phyloP scores from a whole-genome alignment of 1,284 basidiomycete genomes.

The Sanghuangporus baumii region DNA sequence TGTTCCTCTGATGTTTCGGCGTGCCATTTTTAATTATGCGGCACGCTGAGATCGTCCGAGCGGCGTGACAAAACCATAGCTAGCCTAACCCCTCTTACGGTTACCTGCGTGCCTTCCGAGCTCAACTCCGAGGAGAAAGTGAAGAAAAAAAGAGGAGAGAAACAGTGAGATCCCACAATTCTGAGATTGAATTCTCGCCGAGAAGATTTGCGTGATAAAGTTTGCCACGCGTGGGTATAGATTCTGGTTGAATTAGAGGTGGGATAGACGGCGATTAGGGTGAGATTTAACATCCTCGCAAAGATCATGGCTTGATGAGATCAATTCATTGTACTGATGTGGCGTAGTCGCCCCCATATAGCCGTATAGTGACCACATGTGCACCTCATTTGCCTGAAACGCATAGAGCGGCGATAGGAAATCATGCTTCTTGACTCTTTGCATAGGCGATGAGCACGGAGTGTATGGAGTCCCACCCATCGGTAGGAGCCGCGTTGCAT shows the following conservation, averaged over 20 bases:
- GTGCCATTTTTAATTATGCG: neutral
- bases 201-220: slow-evolving; percentile 2
- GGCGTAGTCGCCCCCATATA: neutral
- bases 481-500: neutral
- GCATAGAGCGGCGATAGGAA: neutral
- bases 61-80: neutral
- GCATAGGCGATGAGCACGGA: neutral
- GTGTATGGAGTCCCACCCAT: neutral
- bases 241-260: neutral
- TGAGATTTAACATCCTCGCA: neutral
- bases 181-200: neutral
- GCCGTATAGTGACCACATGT: neutral
- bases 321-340: neutral
- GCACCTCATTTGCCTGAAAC: neutral
- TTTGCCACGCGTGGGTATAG: neutral
- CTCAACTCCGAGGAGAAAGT: neutral
- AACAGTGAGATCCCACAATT: neutral
- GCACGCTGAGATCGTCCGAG: neutral
- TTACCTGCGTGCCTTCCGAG: neutral
- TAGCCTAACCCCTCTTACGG: neutral
- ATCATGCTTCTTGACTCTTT: neutral
- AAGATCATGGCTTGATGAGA: neutral
- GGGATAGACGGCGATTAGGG: slow-evolving; percentile 1
- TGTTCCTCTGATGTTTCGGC: neutral
- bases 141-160: neutral